Evolutionary conservation across 306 rosid species (phyloP).

Genomic region (Quercus variabilis): DNA sequence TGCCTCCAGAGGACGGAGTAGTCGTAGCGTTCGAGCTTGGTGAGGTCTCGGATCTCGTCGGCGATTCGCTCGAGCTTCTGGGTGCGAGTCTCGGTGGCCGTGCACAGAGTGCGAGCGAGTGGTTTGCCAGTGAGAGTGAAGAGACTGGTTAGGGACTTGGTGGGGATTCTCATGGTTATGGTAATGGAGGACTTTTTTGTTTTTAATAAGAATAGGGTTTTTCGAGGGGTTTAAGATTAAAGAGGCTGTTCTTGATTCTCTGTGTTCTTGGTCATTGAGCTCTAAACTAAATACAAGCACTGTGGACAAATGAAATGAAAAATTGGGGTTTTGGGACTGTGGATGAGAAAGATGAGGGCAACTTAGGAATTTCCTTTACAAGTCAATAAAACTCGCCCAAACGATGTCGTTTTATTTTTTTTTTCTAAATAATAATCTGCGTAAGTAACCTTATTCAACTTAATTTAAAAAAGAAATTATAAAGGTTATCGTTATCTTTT

Average conservation of each 20-base stretch:
- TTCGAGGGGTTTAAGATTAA: background rate
- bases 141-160: slow-evolving; percentile 20
- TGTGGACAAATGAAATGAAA: background rate
- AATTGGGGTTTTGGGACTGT: too few species aligned
- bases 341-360: background rate
- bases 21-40: slow-evolving; percentile 1
- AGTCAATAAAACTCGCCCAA: background rate
- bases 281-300: too few species aligned
- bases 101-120: slow-evolving; percentile 16
- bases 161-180: slow-evolving; percentile 18
- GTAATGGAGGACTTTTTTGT: background rate
- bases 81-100: slow-evolving; percentile 16
- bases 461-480: too few species aligned
- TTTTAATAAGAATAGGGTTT: background rate
- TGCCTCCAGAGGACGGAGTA: background rate
- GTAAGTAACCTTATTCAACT: too few species aligned
- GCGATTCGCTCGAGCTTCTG: background rate
- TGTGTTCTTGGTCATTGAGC: too few species aligned
- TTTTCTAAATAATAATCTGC: too few species aligned
- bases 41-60: background rate
- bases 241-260: background rate
- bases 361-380: background rate
- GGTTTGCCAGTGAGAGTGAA: slow-evolving; percentile 8
- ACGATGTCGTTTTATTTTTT: background rate
- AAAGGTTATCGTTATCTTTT: too few species aligned